Evolutionary conservation across 1,284 basidiomycete species (phyloP).

Genomic region (Naganishia liquefaciens): DNA sequence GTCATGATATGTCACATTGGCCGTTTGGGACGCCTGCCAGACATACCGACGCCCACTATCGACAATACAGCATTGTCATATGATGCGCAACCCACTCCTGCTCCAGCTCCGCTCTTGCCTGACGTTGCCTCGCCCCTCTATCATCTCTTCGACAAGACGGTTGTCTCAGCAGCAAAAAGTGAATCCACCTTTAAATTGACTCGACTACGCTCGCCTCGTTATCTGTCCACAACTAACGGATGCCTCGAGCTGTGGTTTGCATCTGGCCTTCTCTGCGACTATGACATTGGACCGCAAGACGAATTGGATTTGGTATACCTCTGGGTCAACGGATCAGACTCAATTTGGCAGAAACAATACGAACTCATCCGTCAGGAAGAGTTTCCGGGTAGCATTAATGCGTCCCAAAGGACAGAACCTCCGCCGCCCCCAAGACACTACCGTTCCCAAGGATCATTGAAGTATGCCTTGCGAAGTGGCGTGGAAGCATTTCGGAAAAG

Average conservation of each 20-base stretch:
- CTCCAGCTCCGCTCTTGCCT: neutral
- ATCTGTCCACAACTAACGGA: constrained; percentile 1
- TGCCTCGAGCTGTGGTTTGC: constrained; percentile 17
- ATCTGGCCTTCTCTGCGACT: neutral
- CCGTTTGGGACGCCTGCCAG: neutral
- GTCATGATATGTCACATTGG: neutral
- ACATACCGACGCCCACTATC: too few relatives aligned
- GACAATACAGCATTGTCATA: too few relatives aligned
- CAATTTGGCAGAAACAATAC: constrained; percentile 39
- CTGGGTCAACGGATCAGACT: constrained; percentile 52
- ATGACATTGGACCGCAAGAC: constrained; percentile 10
- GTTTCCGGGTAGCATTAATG: neutral
- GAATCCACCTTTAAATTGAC: neutral
- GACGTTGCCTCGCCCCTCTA: constrained; percentile 14
- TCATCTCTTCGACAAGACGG: constrained; percentile 3
- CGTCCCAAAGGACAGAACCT: neutral
- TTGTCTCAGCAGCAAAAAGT: neutral
- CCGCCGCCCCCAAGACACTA: constrained; percentile 12
- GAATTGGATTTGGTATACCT: constrained; percentile 16
- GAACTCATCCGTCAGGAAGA: neutral
- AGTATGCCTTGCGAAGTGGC: constrained; percentile 48
- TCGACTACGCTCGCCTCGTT: neutral
- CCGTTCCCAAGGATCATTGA: constrained; percentile 48
- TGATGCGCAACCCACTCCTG: too few relatives aligned
- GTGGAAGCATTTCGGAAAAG: constrained; percentile 18